Percentiles rank a stretch among this genome's conserved stretches.
Conservation (phyloP, 2,329 filamentous ascomycete genomes). For the Colletotrichum endophyticum region DNA sequence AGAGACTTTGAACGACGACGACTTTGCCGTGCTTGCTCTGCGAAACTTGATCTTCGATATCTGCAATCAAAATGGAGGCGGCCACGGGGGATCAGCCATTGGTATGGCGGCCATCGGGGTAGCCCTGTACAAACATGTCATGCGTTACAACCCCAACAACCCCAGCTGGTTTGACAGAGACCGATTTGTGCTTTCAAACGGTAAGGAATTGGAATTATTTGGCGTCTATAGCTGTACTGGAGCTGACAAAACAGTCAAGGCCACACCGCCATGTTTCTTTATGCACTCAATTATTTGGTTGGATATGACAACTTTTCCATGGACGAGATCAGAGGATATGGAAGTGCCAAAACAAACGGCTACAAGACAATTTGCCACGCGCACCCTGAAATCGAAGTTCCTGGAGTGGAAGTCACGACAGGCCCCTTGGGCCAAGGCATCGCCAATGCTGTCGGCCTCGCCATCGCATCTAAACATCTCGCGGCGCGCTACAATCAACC, state of each 20-base stretch:
- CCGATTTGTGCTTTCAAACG: slow-evolving; percentile 65
- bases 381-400: slow-evolving; percentile 59
- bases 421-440: slow-evolving; percentile 62
- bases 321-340: slow-evolving; percentile 58
- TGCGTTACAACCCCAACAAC: slow-evolving; percentile 59
- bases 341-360: slow-evolving; percentile 30
- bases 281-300: slow-evolving; percentile 52
- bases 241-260: slow-evolving; percentile 25
- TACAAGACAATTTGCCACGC: slow-evolving; percentile 46
- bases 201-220: slow-evolving; percentile 19
- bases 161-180: slow-evolving; percentile 63
- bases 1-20: not conserved
- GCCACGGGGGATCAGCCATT: slow-evolving; percentile 51
- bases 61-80: slow-evolving; percentile 63
- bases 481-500: slow-evolving; percentile 54
- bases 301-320: slow-evolving; percentile 57
- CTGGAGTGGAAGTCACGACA: slow-evolving; percentile 62
- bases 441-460: slow-evolving; percentile 60
- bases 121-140: slow-evolving; percentile 61
- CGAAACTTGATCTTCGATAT: slow-evolving; percentile 41
- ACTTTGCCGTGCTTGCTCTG: not conserved
- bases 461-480: slow-evolving; percentile 60
- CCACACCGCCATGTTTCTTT: slow-evolving; percentile 56
- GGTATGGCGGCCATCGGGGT: slow-evolving; percentile 42
- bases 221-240: not conserved